Base-by-base conservation (phyloP, 345 rosid genomes). In the Gossypium thurberi region DNA sequence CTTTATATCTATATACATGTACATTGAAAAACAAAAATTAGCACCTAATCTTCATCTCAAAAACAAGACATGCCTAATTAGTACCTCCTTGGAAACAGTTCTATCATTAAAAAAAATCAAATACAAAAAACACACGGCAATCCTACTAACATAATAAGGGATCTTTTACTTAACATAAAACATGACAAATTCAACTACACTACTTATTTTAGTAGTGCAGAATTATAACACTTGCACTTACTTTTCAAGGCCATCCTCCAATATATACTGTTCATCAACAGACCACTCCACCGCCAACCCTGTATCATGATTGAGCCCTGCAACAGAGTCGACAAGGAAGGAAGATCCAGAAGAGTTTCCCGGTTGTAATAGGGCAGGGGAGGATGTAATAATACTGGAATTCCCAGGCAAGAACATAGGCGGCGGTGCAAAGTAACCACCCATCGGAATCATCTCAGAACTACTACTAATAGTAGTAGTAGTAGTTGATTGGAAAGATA, bases 271-370 rank as follows among this genome's bases (percentile, higher is more conserved):
- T 68, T 93, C 98, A 2, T 89, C 90, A 0, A 72, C 74, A 37
- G 98, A 88, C 98, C 98, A 93, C 72, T 91, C 98, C 0, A 83
- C 90, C 28, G 92, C 88, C 75, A 93, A 73, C 8, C 85, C 88
- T 0, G 92, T 65, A 20, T 93, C 97, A 26, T 75, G 82, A 70
- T 82, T 88, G 48, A 83, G 80, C 44, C 85, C 91, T n/a, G 88
- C 80, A 66, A 79, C 81, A 3, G 90, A 82, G 75, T 89, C 96
- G 75, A 86, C 67, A 72, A 82, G 80, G 74, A 79, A 83, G 18
- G 95, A 87, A 70, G 92, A 85, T 33, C 84, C 65, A 67, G 88
- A 80, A 42, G 86, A 81, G 43, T 71, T 85, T 33, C 82, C 85
- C 18, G 75, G 53, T 72, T 79, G 85, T 74, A 81, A 10, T 26